A percentile compares a stretch with the other conserved stretches of the same genome.
Evolutionary conservation across 2,329 filamentous ascomycete species (phyloP).

Genomic region (Xylariaceae sp.): DNA sequence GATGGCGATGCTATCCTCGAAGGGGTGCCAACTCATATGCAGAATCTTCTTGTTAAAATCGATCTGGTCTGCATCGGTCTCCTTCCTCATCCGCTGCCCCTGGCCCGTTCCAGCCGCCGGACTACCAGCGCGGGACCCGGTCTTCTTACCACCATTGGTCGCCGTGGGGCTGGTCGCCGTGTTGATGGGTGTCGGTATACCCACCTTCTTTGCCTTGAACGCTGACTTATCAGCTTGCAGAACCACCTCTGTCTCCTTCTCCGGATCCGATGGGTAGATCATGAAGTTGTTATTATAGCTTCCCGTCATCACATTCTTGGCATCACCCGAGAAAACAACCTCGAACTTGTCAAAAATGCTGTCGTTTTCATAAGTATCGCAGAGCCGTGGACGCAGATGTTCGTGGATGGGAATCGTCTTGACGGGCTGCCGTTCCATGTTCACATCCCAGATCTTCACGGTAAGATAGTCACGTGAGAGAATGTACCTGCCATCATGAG

Average conservation of each 20-base stretch:
- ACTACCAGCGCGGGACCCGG: conserved; percentile 81
- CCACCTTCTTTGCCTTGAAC: conserved; percentile 99
- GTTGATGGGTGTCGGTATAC: conserved; percentile 96
- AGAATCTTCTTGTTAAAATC: conserved; percentile 99
- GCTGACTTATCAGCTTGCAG: conserved; percentile 97
- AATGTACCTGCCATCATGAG: conserved; percentile 93
- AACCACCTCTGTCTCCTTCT: conserved; percentile 95
- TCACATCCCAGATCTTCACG: conserved; percentile 99
- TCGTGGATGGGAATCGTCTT: conserved; percentile 99
- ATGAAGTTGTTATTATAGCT: conserved; percentile 99
- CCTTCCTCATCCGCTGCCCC: conserved; percentile 94
- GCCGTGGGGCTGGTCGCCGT: conserved; percentile 68
- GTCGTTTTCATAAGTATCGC: conserved; percentile 98
- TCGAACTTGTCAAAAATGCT: conserved; percentile 99
- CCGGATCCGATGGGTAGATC: conserved; percentile 96
- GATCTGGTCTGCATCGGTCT: conserved; percentile 98
- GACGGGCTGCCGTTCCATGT: conserved; percentile 95
- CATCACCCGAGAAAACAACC: conserved; percentile 96
- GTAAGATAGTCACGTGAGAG: conserved; percentile 96
- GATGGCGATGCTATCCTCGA: conserved; percentile 99
- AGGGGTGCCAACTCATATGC: conserved; percentile 99
- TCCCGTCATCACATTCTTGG: conserved; percentile 98
- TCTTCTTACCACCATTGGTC: conserved; percentile 77
- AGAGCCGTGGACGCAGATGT: conserved; percentile 87
- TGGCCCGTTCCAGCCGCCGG: conserved; percentile 74